Conservation (phyloP, 106 monocot genomes). For the Alisma plantagoaquatica region DNA sequence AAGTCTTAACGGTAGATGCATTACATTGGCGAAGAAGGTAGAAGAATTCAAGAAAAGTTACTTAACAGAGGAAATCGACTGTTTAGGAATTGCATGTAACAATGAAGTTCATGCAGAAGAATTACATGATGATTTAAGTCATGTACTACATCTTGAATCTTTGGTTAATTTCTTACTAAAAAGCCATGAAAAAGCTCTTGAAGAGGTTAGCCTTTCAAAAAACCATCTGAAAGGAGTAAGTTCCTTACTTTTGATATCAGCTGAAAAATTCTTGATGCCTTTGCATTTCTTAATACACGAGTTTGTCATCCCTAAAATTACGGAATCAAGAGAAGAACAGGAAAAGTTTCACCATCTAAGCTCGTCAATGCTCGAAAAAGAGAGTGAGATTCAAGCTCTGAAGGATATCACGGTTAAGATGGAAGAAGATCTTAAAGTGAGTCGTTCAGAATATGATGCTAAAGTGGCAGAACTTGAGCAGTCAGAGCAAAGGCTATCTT, state of each 20-base stretch:
- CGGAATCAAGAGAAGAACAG: slow-evolving; percentile 28
- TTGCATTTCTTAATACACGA: slow-evolving; percentile 43
- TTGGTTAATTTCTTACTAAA: slow-evolving; percentile 34
- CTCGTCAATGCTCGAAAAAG: slow-evolving; percentile 29
- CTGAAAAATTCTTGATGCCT: slow-evolving; percentile 30
- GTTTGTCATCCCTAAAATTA: slow-evolving; percentile 44
- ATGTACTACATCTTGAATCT: slow-evolving; percentile 42
- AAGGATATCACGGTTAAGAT: slow-evolving; percentile 34
- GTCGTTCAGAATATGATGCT: slow-evolving; percentile 32
- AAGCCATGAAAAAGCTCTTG: slow-evolving; percentile 35
- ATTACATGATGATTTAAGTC: slow-evolving; percentile 1
- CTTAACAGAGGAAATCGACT: slow-evolving; percentile 6
- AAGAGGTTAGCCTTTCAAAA: slow-evolving; percentile 49
- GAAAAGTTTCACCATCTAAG: slow-evolving; percentile 34
- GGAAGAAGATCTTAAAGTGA: slow-evolving; percentile 43
- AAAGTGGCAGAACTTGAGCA: slow-evolving; percentile 72
- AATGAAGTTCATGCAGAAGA: neutral
- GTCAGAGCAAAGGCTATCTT: slow-evolving; percentile 78
- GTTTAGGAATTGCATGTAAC: neutral
- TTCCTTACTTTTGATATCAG: slow-evolving; percentile 17
- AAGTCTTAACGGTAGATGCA: slow-evolving; percentile 36
- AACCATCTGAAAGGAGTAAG: slow-evolving; percentile 33
- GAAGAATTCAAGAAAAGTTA: slow-evolving; percentile 14
- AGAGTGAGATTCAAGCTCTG: slow-evolving; percentile 52
- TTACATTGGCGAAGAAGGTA: slow-evolving; percentile 35